Base-by-base conservation (phyloP, 345 rosid species). In the Psidium friedrichsthalianum region DNA sequence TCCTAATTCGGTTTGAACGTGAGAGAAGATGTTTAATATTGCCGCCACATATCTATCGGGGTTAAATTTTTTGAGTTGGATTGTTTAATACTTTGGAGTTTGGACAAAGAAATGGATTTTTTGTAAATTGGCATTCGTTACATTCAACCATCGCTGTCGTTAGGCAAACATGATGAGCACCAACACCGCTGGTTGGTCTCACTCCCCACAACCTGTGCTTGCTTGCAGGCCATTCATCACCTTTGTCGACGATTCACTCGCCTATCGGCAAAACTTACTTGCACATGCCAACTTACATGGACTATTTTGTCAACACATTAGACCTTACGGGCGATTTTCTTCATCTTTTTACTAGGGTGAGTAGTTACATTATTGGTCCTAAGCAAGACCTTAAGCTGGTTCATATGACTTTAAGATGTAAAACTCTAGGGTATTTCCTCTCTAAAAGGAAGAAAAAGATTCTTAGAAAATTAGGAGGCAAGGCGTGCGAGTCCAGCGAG, bases 31-130 rank as follows among this genome's bases (percentile, higher is more conserved):
- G 24, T 69, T 2, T 24, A 69, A 8, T 42, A 18, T 36, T 32
- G 11, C 9, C 10, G 10, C 3, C 7, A 20, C 3, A 2, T 9
- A 21, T 1, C 3, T 5, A 36, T 36, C 3, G 2, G 0, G 2
- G 2, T 69, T 69, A 36, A 8, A 10, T 32, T 18, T 18, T 69
- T 69, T 4, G 0, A 1, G 5, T 29, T 15, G 12, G 5, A 64
- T 15, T 14, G 13, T 15, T 13, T 13, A 15, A 52, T 6, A 52
- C 5, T 7, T 32, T 1, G 0, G 3, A 52, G 2, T 7, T 32
- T 1, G 0, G 3, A 29, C 3, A 0, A 1, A 29, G 8, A 6
- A 29, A 1, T 29, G 1, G 7, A 42, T 42, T 42, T 42, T 64
- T 29, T 16, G 5, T 4, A 18, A 29, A 29, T 29, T 20, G 40